Conservation (phyloP, 305 asterid species). For the Fraxinus greggii region DNA sequence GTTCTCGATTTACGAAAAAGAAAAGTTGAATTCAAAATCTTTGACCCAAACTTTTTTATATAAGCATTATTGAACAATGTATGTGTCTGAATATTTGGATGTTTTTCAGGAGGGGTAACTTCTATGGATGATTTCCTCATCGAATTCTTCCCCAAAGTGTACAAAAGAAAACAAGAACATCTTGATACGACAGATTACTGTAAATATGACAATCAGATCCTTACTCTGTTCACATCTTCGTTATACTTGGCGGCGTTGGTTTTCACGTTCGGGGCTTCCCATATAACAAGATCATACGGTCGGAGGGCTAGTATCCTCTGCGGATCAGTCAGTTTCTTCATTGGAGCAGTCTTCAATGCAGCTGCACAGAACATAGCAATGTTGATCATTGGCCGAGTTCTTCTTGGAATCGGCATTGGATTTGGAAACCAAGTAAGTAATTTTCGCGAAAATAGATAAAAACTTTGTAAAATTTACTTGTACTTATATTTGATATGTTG, state of each 20-base stretch:
- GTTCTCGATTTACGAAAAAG: not conserved
- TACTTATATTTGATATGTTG: not conserved
- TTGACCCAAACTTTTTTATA: not conserved
- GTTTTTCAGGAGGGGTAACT: constrained; percentile 71
- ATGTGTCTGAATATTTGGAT: not conserved
- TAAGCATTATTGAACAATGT: not conserved
- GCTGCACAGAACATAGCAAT: constrained; percentile 55
- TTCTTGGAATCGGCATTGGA: constrained; percentile 81
- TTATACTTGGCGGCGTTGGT: constrained; percentile 68
- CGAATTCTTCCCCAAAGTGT: constrained; percentile 56
- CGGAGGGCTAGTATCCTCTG: constrained; percentile 60
- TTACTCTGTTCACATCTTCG: constrained; percentile 78
- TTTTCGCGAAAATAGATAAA: not conserved
- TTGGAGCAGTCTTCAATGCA: constrained; percentile 66
- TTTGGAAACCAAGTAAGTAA: constrained; percentile 72
- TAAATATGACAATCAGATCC: constrained; percentile 58
- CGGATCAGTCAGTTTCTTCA: constrained; percentile 70
- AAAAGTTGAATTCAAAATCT: not conserved
- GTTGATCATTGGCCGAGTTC: constrained; percentile 64
- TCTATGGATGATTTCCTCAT: constrained; percentile 80
- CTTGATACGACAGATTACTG: constrained; percentile 63
- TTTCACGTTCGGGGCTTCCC: constrained; percentile 64
- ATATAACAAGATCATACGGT: constrained; percentile 57
- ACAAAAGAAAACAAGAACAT: constrained; percentile 50
- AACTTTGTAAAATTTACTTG: not conserved